phyloP scores from a whole-genome alignment of 495 filamentous ascomycete genomes.

The Aspergillus panamensis region DNA sequence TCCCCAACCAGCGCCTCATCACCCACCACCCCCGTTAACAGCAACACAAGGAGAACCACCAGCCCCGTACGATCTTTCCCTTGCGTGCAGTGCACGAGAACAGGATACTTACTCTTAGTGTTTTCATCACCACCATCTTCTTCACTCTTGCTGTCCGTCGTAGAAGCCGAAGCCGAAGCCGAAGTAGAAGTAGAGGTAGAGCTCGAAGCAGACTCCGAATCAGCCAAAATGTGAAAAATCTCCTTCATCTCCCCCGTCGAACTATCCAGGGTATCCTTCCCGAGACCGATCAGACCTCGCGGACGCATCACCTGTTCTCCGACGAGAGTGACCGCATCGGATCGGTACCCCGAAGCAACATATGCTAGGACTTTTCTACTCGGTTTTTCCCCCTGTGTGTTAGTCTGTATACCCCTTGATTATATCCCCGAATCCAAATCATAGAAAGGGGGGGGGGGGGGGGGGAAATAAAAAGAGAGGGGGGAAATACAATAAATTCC shows the following conservation, averaged over 20 bases:
- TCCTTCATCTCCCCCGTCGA: constrained; percentile 59
- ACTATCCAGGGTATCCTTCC: constrained; percentile 59
- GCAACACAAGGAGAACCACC: constrained; percentile 58
- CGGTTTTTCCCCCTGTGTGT: neutral
- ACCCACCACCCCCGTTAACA: constrained; percentile 55
- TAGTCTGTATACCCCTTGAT: neutral
- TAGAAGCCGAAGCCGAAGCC: neutral
- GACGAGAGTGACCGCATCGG: constrained; percentile 63
- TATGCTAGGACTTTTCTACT: constrained; percentile 56
- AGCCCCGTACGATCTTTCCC: constrained; percentile 86
- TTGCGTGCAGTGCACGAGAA: constrained; percentile 78
- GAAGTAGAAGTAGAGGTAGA: neutral
- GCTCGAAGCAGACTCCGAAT: no score
- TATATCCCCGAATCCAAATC: no score
- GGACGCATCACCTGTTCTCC: constrained; percentile 64
- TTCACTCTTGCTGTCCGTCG: neutral
- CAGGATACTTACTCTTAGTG: constrained; percentile 45
- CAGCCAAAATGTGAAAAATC: constrained; percentile 49
- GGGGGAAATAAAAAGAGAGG: constrained; percentile 6
- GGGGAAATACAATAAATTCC: constrained; percentile 52
- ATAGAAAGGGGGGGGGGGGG: neutral
- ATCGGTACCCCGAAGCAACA: constrained; percentile 61
- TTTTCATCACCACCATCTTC: neutral
- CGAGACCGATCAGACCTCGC: constrained; percentile 64
- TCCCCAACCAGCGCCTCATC: constrained; percentile 57